Evolutionary conservation across 2,329 filamentous ascomycete genomes (phyloP), one percentile per base, ranked within the genome.

Genomic region (Paecilomyces variotii): DNA sequence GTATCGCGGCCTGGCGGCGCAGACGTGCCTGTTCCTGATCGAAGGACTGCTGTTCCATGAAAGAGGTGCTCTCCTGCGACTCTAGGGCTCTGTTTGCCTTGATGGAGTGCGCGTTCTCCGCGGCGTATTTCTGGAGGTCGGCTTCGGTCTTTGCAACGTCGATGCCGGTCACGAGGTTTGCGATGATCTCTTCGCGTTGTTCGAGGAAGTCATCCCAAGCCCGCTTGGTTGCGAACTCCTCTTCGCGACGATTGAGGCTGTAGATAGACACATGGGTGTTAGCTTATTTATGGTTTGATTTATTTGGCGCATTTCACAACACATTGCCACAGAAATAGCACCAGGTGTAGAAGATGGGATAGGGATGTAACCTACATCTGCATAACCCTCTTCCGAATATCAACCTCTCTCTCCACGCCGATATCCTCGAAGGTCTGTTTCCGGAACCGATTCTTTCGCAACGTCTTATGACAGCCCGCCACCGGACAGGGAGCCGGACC

Each of bases 161-260:
- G 51, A 79, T 81, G 50, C 87, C 86, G 63, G 86, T 82, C 56
- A 97, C 87, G 9, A 99, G 81, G 70, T 97, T 93, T 76, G 92
- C 91, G 1, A 92, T 92, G 61, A 97, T 83, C 64, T 88, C 86
- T 78, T 99, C 94, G 45, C 96, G 90, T 69, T 90, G 87, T 75
- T 97, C 91, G 11, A 99, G 85, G 77, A 97, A 97, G 74, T 97
- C 87, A 76, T 99, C 97, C 79, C 87, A 99, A 70, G 87, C 88
- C 51, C 84, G 79, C 60, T 96, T 81, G 1, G 84, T 86, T 73
- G 95, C 89, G 68, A 99, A 99, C 72, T 99, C 94, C 62, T 94
- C 90, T 76, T 96, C 88, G 19, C 85, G 81, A 67, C 90, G 88
- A 77, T 97, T 97, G 74, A 97, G 93, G 9, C 93, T 89, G 39